phyloP scores from a whole-genome alignment of 1,284 basidiomycete genomes.

The Ceratobasidium sp. region DNA sequence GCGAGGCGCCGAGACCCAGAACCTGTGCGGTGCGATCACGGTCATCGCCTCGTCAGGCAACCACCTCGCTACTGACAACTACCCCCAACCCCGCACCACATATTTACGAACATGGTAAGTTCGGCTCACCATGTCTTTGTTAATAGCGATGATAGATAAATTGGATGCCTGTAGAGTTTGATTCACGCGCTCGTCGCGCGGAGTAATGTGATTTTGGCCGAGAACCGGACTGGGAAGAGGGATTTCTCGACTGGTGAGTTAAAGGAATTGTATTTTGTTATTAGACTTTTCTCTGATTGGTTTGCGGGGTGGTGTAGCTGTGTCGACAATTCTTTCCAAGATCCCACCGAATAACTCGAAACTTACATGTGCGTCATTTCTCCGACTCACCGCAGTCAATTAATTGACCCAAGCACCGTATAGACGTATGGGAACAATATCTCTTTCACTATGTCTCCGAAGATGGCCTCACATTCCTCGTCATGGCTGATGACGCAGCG shows the following conservation, averaged over 20 bases:
- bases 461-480: slow-evolving; percentile 87
- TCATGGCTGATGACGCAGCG: slow-evolving; percentile 93
- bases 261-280: no score
- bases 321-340: slow-evolving; percentile 92
- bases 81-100: no score
- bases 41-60: no score
- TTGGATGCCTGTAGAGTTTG: slow-evolving; percentile 57
- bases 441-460: slow-evolving; percentile 96
- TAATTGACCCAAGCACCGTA: not conserved
- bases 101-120: no score
- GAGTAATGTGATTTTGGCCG: slow-evolving; percentile 83
- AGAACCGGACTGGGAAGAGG: slow-evolving; percentile 82
- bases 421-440: slow-evolving; percentile 93
- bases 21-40: no score
- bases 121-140: no score
- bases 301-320: slow-evolving; percentile 67
- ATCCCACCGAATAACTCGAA: slow-evolving; percentile 96
- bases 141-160: no score
- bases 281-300: slow-evolving; percentile 40
- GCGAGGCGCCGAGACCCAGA: no score
- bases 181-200: slow-evolving; percentile 91
- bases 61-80: no score
- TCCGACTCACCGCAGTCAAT: not conserved
- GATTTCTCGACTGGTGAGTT: slow-evolving; percentile 85
- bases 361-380: slow-evolving; percentile 73